These are phyloP conservation scores for Teunomyces kruisii DNA, from an alignment of 805 yeast genomes.

Conservation along the genomic window DNA sequence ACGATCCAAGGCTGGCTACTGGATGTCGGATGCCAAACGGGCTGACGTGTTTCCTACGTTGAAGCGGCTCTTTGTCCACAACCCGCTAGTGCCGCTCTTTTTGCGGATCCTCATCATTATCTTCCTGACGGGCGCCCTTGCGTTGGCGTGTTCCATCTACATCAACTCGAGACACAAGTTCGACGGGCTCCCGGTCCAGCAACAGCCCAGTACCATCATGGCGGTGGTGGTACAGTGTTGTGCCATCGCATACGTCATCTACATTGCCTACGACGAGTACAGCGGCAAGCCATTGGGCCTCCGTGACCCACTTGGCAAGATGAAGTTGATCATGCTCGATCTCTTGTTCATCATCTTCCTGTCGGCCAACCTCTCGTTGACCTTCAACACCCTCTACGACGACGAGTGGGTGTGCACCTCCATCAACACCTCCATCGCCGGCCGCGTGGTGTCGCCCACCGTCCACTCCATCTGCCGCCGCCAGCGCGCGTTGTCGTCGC, in stretches of 20 bases:
- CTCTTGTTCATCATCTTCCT: constrained; percentile 84
- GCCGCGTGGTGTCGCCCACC: constrained; percentile 26
- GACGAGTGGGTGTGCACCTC: constrained; percentile 70
- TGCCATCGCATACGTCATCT: constrained; percentile 74
- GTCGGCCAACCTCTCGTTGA: constrained; percentile 80
- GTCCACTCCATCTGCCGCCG: constrained; percentile 64
- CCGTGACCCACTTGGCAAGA: constrained; percentile 79
- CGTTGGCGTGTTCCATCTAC: constrained; percentile 63
- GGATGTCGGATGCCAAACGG: constrained; percentile 65
- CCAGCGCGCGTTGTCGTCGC: constrained; percentile 76
- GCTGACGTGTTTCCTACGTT: constrained; percentile 65
- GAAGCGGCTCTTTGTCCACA: constrained; percentile 59
- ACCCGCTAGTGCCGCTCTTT: constrained; percentile 78
- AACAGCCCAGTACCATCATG: constrained; percentile 90
- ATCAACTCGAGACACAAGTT: constrained; percentile 34
- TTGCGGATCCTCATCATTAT: constrained; percentile 53
- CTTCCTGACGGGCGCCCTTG: constrained; percentile 68
- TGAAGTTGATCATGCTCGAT: constrained; percentile 79
- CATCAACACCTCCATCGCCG: constrained; percentile 5
- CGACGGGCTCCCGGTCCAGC: constrained; percentile 46
- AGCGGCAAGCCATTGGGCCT: constrained; percentile 89
- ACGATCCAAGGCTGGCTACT: constrained; percentile 60
- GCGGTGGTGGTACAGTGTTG: constrained; percentile 80
- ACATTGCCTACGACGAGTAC: constrained; percentile 89
- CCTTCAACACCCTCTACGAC: constrained; percentile 82